A percentile compares a stretch with the other conserved stretches of the same genome.
phyloP scores from a whole-genome alignment of 148 eudicot genomes.

The Amaranthus palmeri region DNA sequence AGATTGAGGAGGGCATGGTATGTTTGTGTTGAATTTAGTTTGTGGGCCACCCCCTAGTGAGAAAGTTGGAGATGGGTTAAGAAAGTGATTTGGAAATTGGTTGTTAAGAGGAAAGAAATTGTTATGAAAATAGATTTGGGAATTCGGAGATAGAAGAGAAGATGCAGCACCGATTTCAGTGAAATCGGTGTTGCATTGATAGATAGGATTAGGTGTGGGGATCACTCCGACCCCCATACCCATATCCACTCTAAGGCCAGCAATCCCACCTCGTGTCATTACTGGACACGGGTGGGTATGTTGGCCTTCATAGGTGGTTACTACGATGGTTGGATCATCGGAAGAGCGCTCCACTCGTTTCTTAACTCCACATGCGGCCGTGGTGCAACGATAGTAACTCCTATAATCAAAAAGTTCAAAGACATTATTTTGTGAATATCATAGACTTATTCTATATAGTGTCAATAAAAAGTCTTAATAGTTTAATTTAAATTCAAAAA shows the following conservation, averaged over 20 bases:
- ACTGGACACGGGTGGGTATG: slow-evolving; percentile 77
- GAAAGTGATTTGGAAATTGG: slow-evolving; percentile 13
- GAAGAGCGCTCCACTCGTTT: slow-evolving; percentile 78
- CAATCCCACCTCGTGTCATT: slow-evolving; percentile 30
- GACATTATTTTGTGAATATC: too few species aligned
- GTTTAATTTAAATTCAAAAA: too few species aligned
- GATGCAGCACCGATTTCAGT: slow-evolving; percentile 20
- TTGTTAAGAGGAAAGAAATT: slow-evolving; percentile 11
- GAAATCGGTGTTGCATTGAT: slow-evolving; percentile 36
- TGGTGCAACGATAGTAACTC: slow-evolving; percentile 96
- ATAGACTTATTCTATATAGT: too few species aligned
- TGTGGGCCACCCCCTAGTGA: neutral
- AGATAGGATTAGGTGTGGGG: slow-evolving; percentile 23
- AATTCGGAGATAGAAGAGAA: neutral
- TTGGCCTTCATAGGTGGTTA: slow-evolving; percentile 85
- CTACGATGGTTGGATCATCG: slow-evolving; percentile 57
- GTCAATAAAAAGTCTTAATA: too few species aligned
- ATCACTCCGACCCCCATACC: slow-evolving; percentile 10
- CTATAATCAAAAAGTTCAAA: slow-evolving; percentile 26
- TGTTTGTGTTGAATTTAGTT: neutral
- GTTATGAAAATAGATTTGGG: slow-evolving; percentile 6
- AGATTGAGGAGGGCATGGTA: neutral
- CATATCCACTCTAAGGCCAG: neutral
- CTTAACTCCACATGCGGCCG: slow-evolving; percentile 77
- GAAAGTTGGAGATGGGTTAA: slow-evolving; percentile 3